Percentiles rank a stretch among this genome's conserved stretches.
These are phyloP conservation scores for Gliomastix tumulicola DNA, from an alignment of 2,329 filamentous ascomycete species.

Conservation along the genomic window DNA sequence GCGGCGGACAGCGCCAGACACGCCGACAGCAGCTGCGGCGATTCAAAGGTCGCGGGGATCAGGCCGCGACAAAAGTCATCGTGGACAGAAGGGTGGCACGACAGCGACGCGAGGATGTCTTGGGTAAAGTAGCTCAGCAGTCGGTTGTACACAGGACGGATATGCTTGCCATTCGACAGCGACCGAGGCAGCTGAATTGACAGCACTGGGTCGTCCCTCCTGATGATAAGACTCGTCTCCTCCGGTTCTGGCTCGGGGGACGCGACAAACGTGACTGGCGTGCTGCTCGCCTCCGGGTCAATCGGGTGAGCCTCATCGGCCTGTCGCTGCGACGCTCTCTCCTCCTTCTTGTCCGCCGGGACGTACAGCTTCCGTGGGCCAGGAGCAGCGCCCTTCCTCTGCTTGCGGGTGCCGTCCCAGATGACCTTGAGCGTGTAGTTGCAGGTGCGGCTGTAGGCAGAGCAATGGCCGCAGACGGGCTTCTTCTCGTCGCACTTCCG, in stretches of 20 bases:
- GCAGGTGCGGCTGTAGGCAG: constrained; percentile 8
- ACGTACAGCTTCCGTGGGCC: too few relatives aligned
- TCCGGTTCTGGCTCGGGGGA: not conserved
- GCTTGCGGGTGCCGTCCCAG: constrained; percentile 11
- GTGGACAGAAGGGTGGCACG: constrained; percentile 16
- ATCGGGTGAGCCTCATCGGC: not conserved
- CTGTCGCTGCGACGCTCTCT: not conserved
- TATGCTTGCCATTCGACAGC: constrained; percentile 12
- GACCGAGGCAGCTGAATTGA: constrained; percentile 11
- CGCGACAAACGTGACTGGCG: too few relatives aligned
- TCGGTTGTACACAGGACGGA: constrained; percentile 12
- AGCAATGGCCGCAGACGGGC: constrained; percentile 14
- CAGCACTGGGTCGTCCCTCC: too few relatives aligned
- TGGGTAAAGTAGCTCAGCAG: constrained; percentile 15
- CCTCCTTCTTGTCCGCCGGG: not conserved
- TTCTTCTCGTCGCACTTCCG: constrained; percentile 18
- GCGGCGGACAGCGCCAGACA: constrained; percentile 16
- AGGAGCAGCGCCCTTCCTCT: too few relatives aligned
- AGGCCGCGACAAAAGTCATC: constrained; percentile 14
- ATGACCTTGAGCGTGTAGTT: constrained; percentile 14
- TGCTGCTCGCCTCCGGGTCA: too few relatives aligned
- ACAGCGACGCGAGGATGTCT: constrained; percentile 15
- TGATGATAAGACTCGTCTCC: not conserved
- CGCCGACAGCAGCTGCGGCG: constrained; percentile 16
- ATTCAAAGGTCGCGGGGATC: constrained; percentile 14